phyloP scores from a whole-genome alignment of 768 basidiomycete species.

The Leccinum longicurvipes region DNA sequence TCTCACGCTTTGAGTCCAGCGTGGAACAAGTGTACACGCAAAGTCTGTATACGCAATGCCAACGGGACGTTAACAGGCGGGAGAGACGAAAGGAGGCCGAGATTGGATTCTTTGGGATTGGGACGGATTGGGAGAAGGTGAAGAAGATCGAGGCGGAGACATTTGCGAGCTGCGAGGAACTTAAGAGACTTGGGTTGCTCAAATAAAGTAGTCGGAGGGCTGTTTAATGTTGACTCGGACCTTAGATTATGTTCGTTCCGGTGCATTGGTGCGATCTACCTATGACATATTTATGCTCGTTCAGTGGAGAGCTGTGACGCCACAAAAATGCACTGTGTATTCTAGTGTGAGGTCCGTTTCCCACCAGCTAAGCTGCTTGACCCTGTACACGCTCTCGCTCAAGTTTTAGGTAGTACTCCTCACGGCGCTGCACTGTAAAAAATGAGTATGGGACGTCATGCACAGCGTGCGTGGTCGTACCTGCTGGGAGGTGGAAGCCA shows the following conservation, averaged over 20 bases:
- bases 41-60: constrained; percentile 68
- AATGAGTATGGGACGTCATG: constrained; percentile 12
- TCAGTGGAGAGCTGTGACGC: not conserved
- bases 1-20: constrained; percentile 64
- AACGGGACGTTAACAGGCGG: constrained; percentile 61
- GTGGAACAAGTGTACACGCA: constrained; percentile 77
- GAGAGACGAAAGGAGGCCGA: constrained; percentile 72
- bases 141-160: constrained; percentile 65
- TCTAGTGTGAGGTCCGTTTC: too few species aligned
- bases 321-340: not conserved
- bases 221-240: constrained; percentile 11
- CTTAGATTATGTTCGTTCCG: constrained; percentile 12
- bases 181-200: constrained; percentile 60
- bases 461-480: constrained; percentile 43
- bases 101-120: constrained; percentile 85
- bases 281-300: constrained; percentile 32
- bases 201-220: constrained; percentile 34
- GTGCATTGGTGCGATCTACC: constrained; percentile 2
- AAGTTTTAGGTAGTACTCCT: constrained; percentile 82
- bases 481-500: constrained; percentile 68
- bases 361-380: constrained; percentile 8
- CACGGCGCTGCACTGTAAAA: constrained; percentile 71
- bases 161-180: constrained; percentile 73
- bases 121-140: constrained; percentile 91
- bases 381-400: constrained; percentile 51